These are phyloP conservation scores for Podila horticola DNA, from an alignment of 192 early-diverging fungal genomes.

Conservation along the genomic window DNA sequence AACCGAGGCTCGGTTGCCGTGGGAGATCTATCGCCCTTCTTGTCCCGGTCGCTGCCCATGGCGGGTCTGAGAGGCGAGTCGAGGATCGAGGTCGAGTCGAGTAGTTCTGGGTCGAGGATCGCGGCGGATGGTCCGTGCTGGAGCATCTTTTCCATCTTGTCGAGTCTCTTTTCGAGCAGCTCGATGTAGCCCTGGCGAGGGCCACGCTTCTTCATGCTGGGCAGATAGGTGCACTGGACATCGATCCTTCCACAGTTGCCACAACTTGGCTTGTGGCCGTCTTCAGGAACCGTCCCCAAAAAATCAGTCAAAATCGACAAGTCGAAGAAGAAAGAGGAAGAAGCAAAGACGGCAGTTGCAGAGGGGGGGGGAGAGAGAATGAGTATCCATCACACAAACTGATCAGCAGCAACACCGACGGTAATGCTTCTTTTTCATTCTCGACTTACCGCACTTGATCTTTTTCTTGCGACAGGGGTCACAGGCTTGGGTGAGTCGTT, in stretches of 20 bases:
- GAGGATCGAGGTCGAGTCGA: conserved; percentile 7
- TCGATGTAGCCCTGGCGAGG: conserved; percentile 88
- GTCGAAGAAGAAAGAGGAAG: neutral
- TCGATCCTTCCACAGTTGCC: conserved; percentile 79
- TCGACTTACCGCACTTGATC: conserved; percentile 56
- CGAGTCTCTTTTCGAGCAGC: conserved; percentile 77
- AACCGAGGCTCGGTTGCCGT: conserved; percentile 8
- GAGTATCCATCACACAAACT: neutral
- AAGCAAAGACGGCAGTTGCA: neutral
- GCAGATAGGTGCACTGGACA: conserved; percentile 80
- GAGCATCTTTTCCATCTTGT: conserved; percentile 82
- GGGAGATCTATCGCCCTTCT: neutral
- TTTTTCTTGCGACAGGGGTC: conserved; percentile 83
- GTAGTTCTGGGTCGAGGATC: conserved; percentile 5
- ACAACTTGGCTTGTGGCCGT: conserved; percentile 81
- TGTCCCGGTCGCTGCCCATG: neutral
- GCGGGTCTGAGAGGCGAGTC: neutral
- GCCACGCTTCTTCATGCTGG: conserved; percentile 88
- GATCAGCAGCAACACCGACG: neutral
- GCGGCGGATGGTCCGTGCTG: conserved; percentile 40
- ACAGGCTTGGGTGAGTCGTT: conserved; percentile 77
- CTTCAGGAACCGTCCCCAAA: neutral
- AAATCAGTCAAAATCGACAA: neutral
- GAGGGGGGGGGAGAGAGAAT: neutral
- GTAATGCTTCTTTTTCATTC: neutral